phyloP scores from a whole-genome alignment of 805 yeast species.

The Cyberlindnera saturnus region DNA sequence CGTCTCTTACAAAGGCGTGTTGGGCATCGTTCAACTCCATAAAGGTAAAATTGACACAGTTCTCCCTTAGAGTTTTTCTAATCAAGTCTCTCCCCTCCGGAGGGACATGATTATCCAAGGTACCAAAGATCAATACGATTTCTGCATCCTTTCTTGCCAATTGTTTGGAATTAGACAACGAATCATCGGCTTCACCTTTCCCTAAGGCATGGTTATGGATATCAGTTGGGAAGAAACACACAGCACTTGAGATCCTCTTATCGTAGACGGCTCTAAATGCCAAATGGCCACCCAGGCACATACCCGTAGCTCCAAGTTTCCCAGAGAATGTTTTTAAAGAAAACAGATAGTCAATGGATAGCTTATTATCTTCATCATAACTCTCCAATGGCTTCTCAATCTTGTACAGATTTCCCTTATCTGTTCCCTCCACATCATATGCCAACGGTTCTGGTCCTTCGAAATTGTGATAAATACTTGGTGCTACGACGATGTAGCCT shows the following conservation, averaged over 20 bases:
- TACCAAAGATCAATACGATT: constrained; percentile 65
- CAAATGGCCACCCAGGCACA: constrained; percentile 83
- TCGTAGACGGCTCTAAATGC: constrained; percentile 71
- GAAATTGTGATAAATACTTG: constrained; percentile 74
- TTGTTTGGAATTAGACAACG: constrained; percentile 50
- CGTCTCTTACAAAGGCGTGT: constrained; percentile 81
- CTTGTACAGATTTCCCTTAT: constrained; percentile 64
- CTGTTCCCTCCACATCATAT: constrained; percentile 72
- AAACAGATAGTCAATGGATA: constrained; percentile 57
- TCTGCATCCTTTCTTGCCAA: constrained; percentile 49
- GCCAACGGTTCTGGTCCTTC: constrained; percentile 56
- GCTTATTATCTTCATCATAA: constrained; percentile 67
- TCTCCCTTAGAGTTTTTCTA: constrained; percentile 50
- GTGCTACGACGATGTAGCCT: constrained; percentile 75
- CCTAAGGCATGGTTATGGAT: constrained; percentile 67
- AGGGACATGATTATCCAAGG: constrained; percentile 75
- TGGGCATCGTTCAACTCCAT: constrained; percentile 75
- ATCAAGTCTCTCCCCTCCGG: constrained; percentile 71
- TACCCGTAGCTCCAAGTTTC: constrained; percentile 74
- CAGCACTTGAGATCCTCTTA: constrained; percentile 56
- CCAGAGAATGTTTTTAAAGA: constrained; percentile 62
- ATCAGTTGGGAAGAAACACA: constrained; percentile 77
- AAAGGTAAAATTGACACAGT: constrained; percentile 59
- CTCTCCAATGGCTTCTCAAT: constrained; percentile 59
- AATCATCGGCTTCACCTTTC: constrained; percentile 56